These are phyloP conservation scores for Endocalyx cinctus DNA, from an alignment of 2,329 filamentous ascomycete species.

Conservation along the genomic window DNA sequence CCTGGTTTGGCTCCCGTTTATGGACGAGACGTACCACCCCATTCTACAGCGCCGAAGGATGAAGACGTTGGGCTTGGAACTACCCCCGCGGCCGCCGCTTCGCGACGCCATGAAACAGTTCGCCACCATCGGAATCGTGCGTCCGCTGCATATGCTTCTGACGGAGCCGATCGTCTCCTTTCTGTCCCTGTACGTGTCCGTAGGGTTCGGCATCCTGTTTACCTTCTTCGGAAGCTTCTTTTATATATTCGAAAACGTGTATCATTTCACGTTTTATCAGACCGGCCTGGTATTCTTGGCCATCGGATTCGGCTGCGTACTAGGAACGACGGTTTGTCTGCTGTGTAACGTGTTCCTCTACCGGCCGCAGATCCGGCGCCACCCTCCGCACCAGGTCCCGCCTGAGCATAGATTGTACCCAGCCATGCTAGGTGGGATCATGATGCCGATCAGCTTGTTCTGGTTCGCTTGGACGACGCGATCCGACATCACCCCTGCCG, in stretches of 20 bases:
- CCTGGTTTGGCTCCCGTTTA: constrained; percentile 32
- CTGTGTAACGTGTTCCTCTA: constrained; percentile 40
- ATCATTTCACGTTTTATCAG: constrained; percentile 39
- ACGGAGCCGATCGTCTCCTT: constrained; percentile 61
- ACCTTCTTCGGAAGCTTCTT: constrained; percentile 49
- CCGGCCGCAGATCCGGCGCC: constrained; percentile 26
- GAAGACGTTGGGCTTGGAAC: constrained; percentile 28
- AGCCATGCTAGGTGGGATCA: not conserved
- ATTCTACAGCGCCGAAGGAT: constrained; percentile 36
- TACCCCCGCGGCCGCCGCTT: constrained; percentile 20
- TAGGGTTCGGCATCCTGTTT: constrained; percentile 48
- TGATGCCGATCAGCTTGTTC: not conserved
- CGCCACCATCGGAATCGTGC: constrained; percentile 37
- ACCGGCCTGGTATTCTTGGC: constrained; percentile 41
- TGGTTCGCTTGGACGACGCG: not conserved
- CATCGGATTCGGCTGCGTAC: constrained; percentile 39
- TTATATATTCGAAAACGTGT: constrained; percentile 40
- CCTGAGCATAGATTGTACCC: not conserved
- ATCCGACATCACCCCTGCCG: not conserved
- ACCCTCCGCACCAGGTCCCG: constrained; percentile 23
- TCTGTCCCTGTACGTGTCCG: constrained; percentile 44
- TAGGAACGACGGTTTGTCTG: constrained; percentile 37
- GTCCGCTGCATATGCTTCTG: constrained; percentile 54
- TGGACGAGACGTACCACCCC: constrained; percentile 55
- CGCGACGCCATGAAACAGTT: constrained; percentile 27